Evolutionary conservation across 495 filamentous ascomycete genomes (phyloP), one percentile per base, ranked within the genome.

Genomic region (Jackrogersella multiformis): DNA sequence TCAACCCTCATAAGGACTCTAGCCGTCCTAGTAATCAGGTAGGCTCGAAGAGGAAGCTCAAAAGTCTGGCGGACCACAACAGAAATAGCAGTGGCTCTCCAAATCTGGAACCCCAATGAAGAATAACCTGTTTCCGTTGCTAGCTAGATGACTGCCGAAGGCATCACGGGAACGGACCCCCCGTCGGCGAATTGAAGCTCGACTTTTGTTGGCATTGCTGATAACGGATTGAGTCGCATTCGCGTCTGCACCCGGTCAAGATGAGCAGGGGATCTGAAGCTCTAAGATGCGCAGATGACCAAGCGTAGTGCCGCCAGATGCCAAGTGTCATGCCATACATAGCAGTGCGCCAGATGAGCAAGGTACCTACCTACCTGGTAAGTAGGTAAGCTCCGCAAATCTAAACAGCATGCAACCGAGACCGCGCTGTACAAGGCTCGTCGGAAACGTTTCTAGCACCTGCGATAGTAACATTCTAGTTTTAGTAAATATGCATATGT

Each of bases 21-120:
- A 55, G 67, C 45, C 46, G 53, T 66, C 51, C 66, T 70, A 70
- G 67, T 70, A 70, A 70, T 70, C 67, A 62, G 24, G 45, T 28
- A 61, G 55, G 57, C 67, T 70, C 56, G 61, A 70, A 70, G 39
- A 66, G 67, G 67, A 70, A 70, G 67, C 56, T 70, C 57, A 55
- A 54, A 69, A 42, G 21, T 42, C 32, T 26, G 48, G 38, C 62
- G 26, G 54, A 45, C 15, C 24, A 66, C 23, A 53, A 62, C 57
- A 57, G 42, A 62, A 66, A 64, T 61, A 66, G 67, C 15, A 70
- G 52, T 39, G 61, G 61, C 39, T 66, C 61, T 62, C 61, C 56
- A 65, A 65, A 53, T 70, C 21, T 35, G 41, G 61, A 52, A 58
- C 56, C 34, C 56, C 56, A 69, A 61, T 48, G 38, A 51, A 39